Evolutionary conservation across 169 alveolate species (phyloP), one percentile per base, ranked within the genome.

Genomic region (Plasmodium berghei): DNA sequence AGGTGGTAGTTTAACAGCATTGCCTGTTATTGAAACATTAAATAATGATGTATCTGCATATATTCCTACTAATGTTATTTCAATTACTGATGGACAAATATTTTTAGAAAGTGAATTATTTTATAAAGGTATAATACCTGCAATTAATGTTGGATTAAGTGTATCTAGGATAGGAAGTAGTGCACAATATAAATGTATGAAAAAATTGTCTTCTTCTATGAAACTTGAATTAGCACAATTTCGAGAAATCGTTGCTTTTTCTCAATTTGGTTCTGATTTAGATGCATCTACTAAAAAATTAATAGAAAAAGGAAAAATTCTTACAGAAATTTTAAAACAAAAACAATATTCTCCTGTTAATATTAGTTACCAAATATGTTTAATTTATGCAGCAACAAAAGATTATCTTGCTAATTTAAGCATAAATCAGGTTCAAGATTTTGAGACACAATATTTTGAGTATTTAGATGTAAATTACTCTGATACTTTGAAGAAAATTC

Each of bases 21-120:
- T 98, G 64, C 99, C 99, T 3, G 96, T 98, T 63, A 97, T 98
- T 90, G 99, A 98, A 93, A 98, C 99, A 24, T 98, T 98, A 89
- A 99, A 99, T 22, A 99, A 99, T 24, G 99, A 98, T 92, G 99
- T 97, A 93, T 98, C 99, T 3, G 99, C 99, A 40, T 98, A 97
- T 95, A 98, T 98, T 59, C 99, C 99, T 64, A 98, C 99, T 42
- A 98, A 98, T 89, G 99, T 97, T 88, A 98, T 98, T 87, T 97
- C 99, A 45, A 98, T 98, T 73, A 98, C 99, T 1, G 99, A 98
- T 83, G 99, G 99, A 9, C 98, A 97, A 87, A 98, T 98, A 77
- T 97, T 97, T 97, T 93, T 98, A 90, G 99, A 98, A 87, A 96
- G 98, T 89, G 99, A 98, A 90, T 96, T 98, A 34, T 98, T 98